These are phyloP conservation scores for Sarcodon aspratus DNA, from an alignment of 768 basidiomycete species.

Conservation along the genomic window DNA sequence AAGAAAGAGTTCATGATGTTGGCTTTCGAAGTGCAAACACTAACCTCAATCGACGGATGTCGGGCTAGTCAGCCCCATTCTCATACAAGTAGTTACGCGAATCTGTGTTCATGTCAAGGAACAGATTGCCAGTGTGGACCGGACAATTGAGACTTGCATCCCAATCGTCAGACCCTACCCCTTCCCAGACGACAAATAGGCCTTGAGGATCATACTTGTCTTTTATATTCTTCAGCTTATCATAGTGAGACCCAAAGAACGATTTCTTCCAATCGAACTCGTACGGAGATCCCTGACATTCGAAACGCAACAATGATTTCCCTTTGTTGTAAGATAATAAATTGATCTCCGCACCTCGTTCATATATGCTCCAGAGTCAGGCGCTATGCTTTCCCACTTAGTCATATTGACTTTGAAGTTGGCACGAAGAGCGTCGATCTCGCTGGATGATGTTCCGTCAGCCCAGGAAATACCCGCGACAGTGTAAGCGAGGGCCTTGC, in stretches of 20 bases:
- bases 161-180: slow-evolving; percentile 44
- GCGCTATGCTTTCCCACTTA: slow-evolving; percentile 20
- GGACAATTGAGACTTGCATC: slow-evolving; percentile 17
- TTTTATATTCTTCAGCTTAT: slow-evolving; percentile 29
- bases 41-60: no score
- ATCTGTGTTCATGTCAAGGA: no score
- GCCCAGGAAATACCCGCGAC: slow-evolving; percentile 11
- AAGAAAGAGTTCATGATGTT: background rate
- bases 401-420: slow-evolving; percentile 10
- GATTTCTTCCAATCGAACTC: slow-evolving; percentile 28
- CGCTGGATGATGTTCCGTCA: slow-evolving; percentile 8
- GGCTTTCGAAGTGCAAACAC: background rate
- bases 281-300: slow-evolving; percentile 27
- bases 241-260: slow-evolving; percentile 36
- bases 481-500: slow-evolving; percentile 25
- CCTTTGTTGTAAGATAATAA: background rate
- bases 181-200: slow-evolving; percentile 33
- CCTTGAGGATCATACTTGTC: slow-evolving; percentile 29
- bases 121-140: background rate
- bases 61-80: no score
- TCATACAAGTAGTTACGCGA: no score
- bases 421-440: slow-evolving; percentile 9
- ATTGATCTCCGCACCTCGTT: slow-evolving; percentile 29
- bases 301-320: background rate
- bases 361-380: slow-evolving; percentile 29